A percentile compares a stretch with the other conserved stretches of the same genome.
Conservation (phyloP, 2,329 filamentous ascomycete species). For the Celoporthe dispersa region DNA sequence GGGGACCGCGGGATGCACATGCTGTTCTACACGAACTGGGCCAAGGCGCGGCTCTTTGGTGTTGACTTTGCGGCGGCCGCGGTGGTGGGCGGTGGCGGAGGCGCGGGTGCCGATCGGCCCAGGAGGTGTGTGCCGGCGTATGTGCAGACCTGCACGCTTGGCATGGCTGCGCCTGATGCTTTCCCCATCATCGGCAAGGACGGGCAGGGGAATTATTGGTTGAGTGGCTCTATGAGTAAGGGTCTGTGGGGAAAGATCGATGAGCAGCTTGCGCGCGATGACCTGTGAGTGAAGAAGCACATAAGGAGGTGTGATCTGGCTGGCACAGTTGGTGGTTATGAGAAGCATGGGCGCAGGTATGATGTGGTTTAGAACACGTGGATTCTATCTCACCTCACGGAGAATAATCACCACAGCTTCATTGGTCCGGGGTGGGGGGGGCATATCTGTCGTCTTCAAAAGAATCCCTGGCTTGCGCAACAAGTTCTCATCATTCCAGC, state of each 20-base stretch:
- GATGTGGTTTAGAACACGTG: too few relatives aligned
- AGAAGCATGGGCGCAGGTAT: too few relatives aligned
- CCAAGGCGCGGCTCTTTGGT: constrained; percentile 37
- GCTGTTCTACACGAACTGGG: constrained; percentile 40
- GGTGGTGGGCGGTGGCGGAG: neutral
- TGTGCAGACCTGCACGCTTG: constrained; percentile 10
- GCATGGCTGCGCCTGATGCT: constrained; percentile 9
- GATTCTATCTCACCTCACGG: too few relatives aligned
- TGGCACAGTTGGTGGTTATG: neutral
- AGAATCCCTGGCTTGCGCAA: neutral
- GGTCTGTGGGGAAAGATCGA: constrained; percentile 11
- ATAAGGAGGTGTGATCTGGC: too few relatives aligned
- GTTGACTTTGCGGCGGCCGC: constrained; percentile 38
- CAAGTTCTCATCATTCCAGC: neutral
- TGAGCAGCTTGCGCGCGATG: constrained; percentile 5
- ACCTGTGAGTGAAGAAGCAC: neutral
- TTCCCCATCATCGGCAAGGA: constrained; percentile 19
- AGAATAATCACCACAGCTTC: neutral
- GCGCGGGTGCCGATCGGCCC: neutral
- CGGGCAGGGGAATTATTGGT: constrained; percentile 9
- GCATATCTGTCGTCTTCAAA: neutral
- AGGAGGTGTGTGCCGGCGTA: constrained; percentile 3
- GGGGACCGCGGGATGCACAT: constrained; percentile 39
- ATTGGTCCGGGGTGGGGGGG: neutral
- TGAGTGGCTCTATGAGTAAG: constrained; percentile 9